Percentiles rank a stretch among this genome's conserved stretches.
phyloP scores from a whole-genome alignment of 2,329 filamentous ascomycete species.

The Alternaria arbusti region DNA sequence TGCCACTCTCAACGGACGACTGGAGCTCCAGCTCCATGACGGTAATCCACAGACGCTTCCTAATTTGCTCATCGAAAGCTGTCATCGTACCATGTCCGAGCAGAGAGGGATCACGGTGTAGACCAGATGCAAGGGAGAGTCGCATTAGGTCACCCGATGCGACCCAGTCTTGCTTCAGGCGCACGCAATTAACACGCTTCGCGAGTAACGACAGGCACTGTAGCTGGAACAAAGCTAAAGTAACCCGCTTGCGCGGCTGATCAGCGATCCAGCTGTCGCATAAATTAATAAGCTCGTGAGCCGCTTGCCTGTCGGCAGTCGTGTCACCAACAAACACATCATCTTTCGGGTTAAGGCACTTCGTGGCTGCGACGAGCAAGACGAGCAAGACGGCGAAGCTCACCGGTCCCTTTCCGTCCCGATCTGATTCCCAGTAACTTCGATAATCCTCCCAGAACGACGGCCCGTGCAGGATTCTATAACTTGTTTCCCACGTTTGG shows the following conservation, averaged over 20 bases:
- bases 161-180: conserved; percentile 62
- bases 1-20: conserved; percentile 61
- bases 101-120: conserved; percentile 57
- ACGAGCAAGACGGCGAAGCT: conserved; percentile 51
- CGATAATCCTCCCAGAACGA: conserved; percentile 60
- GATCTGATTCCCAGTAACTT: conserved; percentile 52
- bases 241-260: conserved; percentile 61
- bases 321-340: conserved; percentile 53
- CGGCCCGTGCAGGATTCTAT: conserved; percentile 61
- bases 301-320: conserved; percentile 49
- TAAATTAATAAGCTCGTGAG: conserved; percentile 46
- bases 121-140: conserved; percentile 60
- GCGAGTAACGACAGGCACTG: conserved; percentile 59
- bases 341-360: conserved; percentile 41
- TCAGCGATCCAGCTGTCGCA: conserved; percentile 52
- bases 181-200: conserved; percentile 58
- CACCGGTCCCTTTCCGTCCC: conserved; percentile 29
- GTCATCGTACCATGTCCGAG: conserved; percentile 41
- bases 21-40: conserved; percentile 64
- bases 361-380: conserved; percentile 48
- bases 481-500: conserved; percentile 57
- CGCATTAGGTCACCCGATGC: conserved; percentile 58
- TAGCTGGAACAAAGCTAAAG: conserved; percentile 58
- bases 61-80: conserved; percentile 59
- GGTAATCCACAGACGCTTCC: conserved; percentile 63